Base-by-base conservation (phyloP, 129 eudicot genomes). In the Lactuca sativa region DNA sequence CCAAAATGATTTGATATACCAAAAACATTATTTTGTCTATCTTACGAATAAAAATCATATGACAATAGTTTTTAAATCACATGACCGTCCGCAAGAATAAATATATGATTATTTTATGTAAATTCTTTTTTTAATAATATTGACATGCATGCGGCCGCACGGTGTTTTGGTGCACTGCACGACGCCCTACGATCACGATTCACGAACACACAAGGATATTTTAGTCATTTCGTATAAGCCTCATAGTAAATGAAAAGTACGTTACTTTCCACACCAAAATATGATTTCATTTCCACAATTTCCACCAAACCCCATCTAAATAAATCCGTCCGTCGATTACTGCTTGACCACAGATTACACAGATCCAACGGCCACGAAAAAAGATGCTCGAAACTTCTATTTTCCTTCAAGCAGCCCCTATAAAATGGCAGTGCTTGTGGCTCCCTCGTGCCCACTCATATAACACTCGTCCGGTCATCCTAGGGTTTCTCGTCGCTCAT, bases 221-320 rank as follows among this genome's bases (percentile, higher is more conserved):
- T 11, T 70, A 56, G 74, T 70, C 65, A 38, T 18, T 38, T 56
- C 8, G 9, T 30, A 4, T 44, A 64, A 44, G 59, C 56, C 68
- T 65, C 57, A 47, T 30, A 66, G 13, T 14, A 9, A 66, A 66
- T 48, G 59, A 32, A 47, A 66, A 43, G 6, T 21, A 18, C 31
- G 13, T 18, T 53, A 53, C 30, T 53, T 53, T 53, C 58, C 30
- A 53, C 58, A n/a, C 69, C 14, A 51, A 25, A 30, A 16, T 69
- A 59, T 51, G 16, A 41, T 69, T 11, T 21, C 10, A 54, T 62
- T 62, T 62, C 65, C 77, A 73, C 25, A 53, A 21, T 14, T 18
- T 64, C 78, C 75, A 69, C 76, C 81, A 77, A 69, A 60, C 65
- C 70, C 80, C 63, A 10, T 68, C 70, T 44, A 68, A 68, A 68